phyloP scores from a whole-genome alignment of 1,284 basidiomycete species.

The Apiotrichum sp. region DNA sequence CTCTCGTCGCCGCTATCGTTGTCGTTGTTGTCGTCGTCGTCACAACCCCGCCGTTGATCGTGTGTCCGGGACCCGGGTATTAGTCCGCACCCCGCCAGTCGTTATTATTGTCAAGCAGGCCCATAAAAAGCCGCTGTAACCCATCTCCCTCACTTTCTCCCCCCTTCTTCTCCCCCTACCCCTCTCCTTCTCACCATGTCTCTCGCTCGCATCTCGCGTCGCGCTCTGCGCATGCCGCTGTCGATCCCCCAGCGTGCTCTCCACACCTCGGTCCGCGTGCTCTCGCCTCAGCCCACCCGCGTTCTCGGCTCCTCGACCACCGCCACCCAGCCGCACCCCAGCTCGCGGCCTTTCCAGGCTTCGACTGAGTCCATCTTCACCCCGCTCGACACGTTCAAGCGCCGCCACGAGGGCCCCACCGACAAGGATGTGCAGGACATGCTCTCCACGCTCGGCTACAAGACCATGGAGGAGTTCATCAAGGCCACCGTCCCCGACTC shows the following conservation, averaged over 20 bases:
- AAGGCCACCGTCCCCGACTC: constrained; percentile 68
- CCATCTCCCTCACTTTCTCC: not conserved
- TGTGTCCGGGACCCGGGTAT: no score
- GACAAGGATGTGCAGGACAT: constrained; percentile 66
- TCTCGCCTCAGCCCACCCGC: constrained; percentile 20
- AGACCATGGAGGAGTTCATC: constrained; percentile 80
- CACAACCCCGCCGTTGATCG: no score
- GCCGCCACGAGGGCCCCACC: constrained; percentile 85
- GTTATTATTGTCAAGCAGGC: no score
- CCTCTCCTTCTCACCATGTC: constrained; percentile 2
- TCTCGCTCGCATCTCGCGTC: constrained; percentile 16
- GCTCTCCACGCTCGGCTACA: constrained; percentile 73
- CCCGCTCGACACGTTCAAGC: constrained; percentile 77
- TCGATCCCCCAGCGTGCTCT: constrained; percentile 13
- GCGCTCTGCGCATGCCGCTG: constrained; percentile 9
- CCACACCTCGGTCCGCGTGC: constrained; percentile 14
- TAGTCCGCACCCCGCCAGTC: no score
- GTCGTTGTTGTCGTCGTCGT: not conserved
- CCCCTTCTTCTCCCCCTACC: not conserved
- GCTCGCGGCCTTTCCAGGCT: constrained; percentile 33
- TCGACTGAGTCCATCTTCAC: constrained; percentile 54
- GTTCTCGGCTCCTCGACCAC: constrained; percentile 32
- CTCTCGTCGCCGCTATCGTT: not conserved
- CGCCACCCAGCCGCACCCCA: constrained; percentile 42
- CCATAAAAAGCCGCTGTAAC: no score